Evolutionary conservation across 2,329 filamentous ascomycete species (phyloP), one percentile per base, ranked within the genome.

Genomic region (Dactylellina cionopaga): DNA sequence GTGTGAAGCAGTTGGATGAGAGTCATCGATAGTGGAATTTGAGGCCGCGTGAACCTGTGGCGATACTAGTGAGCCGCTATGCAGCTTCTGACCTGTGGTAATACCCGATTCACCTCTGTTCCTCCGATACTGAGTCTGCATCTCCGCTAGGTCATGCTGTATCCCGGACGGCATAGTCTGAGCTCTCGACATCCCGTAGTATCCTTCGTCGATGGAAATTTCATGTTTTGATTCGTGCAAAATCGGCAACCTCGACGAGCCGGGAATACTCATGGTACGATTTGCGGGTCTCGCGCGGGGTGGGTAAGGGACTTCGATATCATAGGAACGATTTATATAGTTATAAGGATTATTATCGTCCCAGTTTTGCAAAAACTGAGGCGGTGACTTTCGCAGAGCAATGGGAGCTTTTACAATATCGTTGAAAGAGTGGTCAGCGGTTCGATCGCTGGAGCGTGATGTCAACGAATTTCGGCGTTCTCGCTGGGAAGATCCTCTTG

Each of bases 391-490:
- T 39, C 46, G 58, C 15, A 71, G 17, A 15, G 68, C 68, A 27
- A 72, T 22, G 11, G 68, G 68, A 1, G 68, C 58, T 60, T 72
- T 72, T 10, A 72, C 59, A 6, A 17, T 11, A 17, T 72, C 68
- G 27, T 27, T 58, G 24, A 59, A 47, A 13, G 35, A 27, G 25
- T 58, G 46, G 13, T 58, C 44, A 3, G 29, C 52, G 3, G 9
- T 29, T 49, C 43, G 24, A 44, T 72, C 68, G 24, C 59, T 63
- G 1, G 59, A 25, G 7, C n/a, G n/a, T n/a, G 68, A 72, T 1
- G 68, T 54, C 31, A 64, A 33, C 22, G 68, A 72, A 43, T 60
- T 72, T 25, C 68, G 60, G 10, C 68, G 68, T 65, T 72, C 68
- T 35, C 52, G 35, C 2, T 39, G 35, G 24, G 68, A 72, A 6